Base-by-base conservation (phyloP, 2,329 filamentous ascomycete genomes). In the Capronia epimyces region DNA sequence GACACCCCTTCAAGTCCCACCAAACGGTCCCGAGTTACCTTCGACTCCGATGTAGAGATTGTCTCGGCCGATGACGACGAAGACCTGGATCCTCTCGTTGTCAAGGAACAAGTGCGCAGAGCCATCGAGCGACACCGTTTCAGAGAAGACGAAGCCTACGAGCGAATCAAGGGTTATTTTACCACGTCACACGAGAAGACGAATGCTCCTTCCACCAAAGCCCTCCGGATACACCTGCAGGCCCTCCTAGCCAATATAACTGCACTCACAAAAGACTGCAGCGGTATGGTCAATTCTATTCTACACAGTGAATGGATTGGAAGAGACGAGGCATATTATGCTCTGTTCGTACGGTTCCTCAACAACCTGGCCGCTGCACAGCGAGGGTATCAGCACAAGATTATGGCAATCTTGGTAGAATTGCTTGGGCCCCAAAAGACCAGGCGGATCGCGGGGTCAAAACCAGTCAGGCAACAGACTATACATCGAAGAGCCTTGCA, bases 401-500 rank as follows among this genome's bases (percentile, higher is more conserved):
- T 95, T 32, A 77, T 96, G 51, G 77, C 81, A 50, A 91, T 89
- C 81, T 77, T 97, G 53, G 83, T 95, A 49, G 79, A 82, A 53
- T 84, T 89, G 65, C 87, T 98, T 63, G 77, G 79, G 51, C 79
- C 72, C 59, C 81, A 67, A 46, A 75, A 75, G 37, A 69, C 70
- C 32, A 74, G 78, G 51, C 73, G 73, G 50, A 67, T 82, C 42
- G 75, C 75, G 20, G 75, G 76, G 36, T 76, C 81, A 59, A 68
- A 73, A 2, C 69, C 72, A 4, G 81, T 94, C 41, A 75, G 74
- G 55, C 78, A 81, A 50, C 74, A 80, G 43, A 78, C 75, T 51
- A 84, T 91, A 64, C 82, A 87, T 59, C 74, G 80, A 46, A 79
- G 93, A 58, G 76, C 93, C 32, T 90, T 98, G 68, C 76, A 81